These are phyloP conservation scores for Teunomyces lycoperdinae DNA, from an alignment of 805 yeast genomes.

Conservation along the genomic window DNA sequence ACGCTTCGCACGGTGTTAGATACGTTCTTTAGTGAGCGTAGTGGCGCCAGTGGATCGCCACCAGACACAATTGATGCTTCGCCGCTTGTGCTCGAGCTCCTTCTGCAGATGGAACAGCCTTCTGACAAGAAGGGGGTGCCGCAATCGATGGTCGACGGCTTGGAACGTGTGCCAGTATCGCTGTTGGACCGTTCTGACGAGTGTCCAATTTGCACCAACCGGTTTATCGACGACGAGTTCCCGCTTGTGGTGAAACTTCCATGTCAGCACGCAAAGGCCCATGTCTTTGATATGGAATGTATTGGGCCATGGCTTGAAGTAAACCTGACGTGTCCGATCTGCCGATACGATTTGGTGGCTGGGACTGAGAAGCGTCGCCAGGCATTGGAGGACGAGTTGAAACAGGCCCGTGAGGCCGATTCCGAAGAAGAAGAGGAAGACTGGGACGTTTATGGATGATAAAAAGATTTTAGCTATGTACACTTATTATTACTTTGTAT, in stretches of 20 bases:
- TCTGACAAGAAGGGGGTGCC: constrained; percentile 50
- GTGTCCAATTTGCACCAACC: constrained; percentile 83
- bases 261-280: constrained; percentile 53
- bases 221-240: constrained; percentile 65
- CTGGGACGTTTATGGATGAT: constrained; percentile 73
- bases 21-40: constrained; percentile 23
- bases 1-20: constrained; percentile 35
- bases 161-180: constrained; percentile 58
- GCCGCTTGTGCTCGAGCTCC: constrained; percentile 24
- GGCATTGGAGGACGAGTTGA: constrained; percentile 33
- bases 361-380: constrained; percentile 25
- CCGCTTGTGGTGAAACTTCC: constrained; percentile 78
- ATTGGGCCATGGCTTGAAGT: constrained; percentile 83
- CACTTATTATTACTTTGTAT: constrained; percentile 6
- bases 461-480: not conserved
- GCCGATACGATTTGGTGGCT: constrained; percentile 67
- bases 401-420: constrained; percentile 38
- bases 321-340: constrained; percentile 79
- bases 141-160: constrained; percentile 67
- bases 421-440: constrained; percentile 61
- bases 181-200: constrained; percentile 50
- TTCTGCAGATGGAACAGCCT: constrained; percentile 11
- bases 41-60: constrained; percentile 21
- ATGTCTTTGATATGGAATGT: constrained; percentile 85
- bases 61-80: constrained; percentile 20